phyloP scores from a whole-genome alignment of 148 eudicot species.

The Chenopodium suecicum region DNA sequence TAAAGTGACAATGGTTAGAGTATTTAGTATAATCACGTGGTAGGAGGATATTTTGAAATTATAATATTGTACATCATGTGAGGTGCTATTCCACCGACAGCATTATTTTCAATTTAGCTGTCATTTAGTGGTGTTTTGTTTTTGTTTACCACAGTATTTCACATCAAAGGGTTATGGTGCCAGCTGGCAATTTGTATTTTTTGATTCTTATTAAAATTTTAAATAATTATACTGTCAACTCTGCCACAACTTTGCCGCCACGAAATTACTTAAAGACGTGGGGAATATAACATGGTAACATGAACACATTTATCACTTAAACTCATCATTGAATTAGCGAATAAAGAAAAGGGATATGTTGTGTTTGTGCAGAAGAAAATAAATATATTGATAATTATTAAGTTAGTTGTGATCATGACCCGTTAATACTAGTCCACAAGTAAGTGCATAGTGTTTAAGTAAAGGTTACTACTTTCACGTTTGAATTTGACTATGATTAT shows the following conservation, averaged over 20 bases:
- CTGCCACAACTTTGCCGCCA: slow-evolving; percentile 1
- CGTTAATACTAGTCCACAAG: not conserved
- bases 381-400: not conserved
- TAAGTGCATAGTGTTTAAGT: not conserved
- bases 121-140: slow-evolving; percentile 14
- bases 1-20: not conserved
- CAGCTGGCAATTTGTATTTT: slow-evolving; percentile 12
- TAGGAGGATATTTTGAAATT: slow-evolving; percentile 20
- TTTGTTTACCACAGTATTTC: not conserved
- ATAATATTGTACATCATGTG: slow-evolving; percentile 10
- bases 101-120: slow-evolving; percentile 7
- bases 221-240: not conserved
- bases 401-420: not conserved
- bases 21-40: slow-evolving; percentile 23
- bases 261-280: slow-evolving; percentile 8
- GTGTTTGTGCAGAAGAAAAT: not conserved
- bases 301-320: not conserved
- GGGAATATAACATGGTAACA: not conserved
- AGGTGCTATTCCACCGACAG: slow-evolving; percentile 27
- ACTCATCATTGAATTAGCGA: not conserved
- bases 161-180: not conserved
- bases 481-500: too few species aligned
- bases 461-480: not conserved
- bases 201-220: not conserved
- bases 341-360: not conserved